These are phyloP conservation scores for Monosporascus sp. DNA, from an alignment of 2,329 filamentous ascomycete species.

Conservation along the genomic window DNA sequence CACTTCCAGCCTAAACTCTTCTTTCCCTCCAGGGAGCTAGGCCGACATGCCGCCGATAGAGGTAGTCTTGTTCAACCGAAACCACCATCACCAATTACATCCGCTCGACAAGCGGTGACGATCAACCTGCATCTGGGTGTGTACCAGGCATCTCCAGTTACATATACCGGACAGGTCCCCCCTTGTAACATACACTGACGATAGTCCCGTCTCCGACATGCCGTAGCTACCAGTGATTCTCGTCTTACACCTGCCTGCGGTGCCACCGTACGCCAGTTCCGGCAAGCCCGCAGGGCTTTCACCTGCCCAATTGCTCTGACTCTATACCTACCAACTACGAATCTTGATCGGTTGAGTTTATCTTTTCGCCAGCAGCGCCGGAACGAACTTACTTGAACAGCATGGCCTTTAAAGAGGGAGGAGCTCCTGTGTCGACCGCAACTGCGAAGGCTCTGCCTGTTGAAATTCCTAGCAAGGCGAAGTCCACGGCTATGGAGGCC, in stretches of 20 bases:
- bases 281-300: not conserved
- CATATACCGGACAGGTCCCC: not conserved
- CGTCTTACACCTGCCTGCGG: not conserved
- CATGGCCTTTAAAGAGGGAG: conserved; percentile 22
- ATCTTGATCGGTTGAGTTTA: not conserved
- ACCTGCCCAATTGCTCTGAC: not conserved
- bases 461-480: conserved; percentile 6
- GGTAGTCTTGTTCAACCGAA: not conserved
- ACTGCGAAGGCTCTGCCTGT: conserved; percentile 12
- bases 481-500: conserved; percentile 53
- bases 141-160: not conserved
- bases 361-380: not conserved
- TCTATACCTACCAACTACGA: not conserved
- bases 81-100: not conserved
- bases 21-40: not conserved
- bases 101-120: not conserved
- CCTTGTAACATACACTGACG: not conserved
- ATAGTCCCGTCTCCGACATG: not conserved
- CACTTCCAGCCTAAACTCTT: not conserved
- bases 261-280: not conserved
- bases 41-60: not conserved
- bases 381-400: conserved; percentile 2
- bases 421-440: conserved; percentile 5
- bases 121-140: not conserved
- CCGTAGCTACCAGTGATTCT: not conserved